Percentiles rank a stretch among this genome's conserved stretches.
phyloP scores from a whole-genome alignment of 306 rosid species.

The Corylus heterophylla region DNA sequence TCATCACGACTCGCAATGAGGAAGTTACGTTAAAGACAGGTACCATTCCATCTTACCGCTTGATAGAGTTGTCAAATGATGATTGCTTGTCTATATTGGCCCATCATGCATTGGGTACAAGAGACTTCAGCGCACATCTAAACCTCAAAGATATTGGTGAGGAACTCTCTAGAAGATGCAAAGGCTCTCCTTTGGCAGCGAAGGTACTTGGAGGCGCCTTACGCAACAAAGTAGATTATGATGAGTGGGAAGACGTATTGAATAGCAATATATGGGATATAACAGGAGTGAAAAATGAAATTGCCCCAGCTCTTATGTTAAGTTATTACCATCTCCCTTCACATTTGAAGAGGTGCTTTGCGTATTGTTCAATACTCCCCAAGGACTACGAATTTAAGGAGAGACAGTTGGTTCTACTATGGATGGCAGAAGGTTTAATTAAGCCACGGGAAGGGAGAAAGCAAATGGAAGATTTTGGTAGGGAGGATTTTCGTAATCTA shows the following conservation, averaged over 20 bases:
- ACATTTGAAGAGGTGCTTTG: conserved; percentile 15
- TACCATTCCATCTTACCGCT: background rate
- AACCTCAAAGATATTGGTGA: background rate
- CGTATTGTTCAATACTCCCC: conserved; percentile 11
- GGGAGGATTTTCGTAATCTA: background rate
- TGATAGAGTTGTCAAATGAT: background rate
- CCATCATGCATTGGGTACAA: background rate
- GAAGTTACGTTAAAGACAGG: background rate
- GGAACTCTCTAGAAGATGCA: background rate
- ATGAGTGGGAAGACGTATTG: background rate
- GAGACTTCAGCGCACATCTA: background rate
- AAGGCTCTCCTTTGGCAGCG: conserved; percentile 2
- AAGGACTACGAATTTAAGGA: background rate
- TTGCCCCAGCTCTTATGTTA: background rate
- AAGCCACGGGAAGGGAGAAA: no score
- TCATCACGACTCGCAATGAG: conserved; percentile 1
- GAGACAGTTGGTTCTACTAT: background rate
- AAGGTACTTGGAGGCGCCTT: conserved; percentile 4
- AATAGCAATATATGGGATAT: background rate
- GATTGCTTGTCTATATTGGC: conserved; percentile 2
- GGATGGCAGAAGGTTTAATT: conserved; percentile 6
- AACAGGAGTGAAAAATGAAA: background rate
- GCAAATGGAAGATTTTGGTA: background rate
- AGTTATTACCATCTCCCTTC: conserved; percentile 8
- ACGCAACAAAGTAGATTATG: background rate